Evolutionary conservation across 2,329 filamentous ascomycete species (phyloP), one percentile per base, ranked within the genome.

Genomic region (Trichoderma sp.): DNA sequence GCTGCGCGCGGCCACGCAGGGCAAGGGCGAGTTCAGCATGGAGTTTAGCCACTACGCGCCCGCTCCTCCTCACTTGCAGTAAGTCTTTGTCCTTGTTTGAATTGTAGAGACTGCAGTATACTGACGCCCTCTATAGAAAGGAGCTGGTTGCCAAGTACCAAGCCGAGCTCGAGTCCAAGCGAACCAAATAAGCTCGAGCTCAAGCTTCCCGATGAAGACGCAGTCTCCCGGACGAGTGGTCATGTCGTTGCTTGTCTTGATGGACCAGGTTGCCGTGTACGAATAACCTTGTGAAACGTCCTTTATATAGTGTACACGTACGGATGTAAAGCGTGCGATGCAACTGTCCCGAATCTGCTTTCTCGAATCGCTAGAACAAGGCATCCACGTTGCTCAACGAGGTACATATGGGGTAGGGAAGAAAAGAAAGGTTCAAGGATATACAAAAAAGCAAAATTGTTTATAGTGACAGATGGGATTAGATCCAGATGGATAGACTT

Each of bases 21-120:
- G 95, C 68, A 99, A 99, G 85, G 95, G 95, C 73, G 95, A 99
- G 81, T 99, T 97, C 76, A 90, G 86, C 73, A 98, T 99, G 95
- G 95, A 99, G 80, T 99, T 99, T 74, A 95, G 91, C 78, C 95
- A 98, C 81, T 99, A 99, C 74, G 88, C 91, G 60, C 84, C 92
- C 59, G 92, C 95, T 66, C 90, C 93, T 56, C 87, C 88, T 72
- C 93, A 98, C 75, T 77, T 98, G 77, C 95, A 99, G 90, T 91
- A 89, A 99, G 90, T 91, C 88, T 34, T 12, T 50, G 15, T 28
- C 28, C 30, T 9, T 14, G 14, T 30, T 39, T 14, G 34, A 39
- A 12, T 39, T 10, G 19, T 64, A 21, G 1, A 12, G 9, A 12
- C 7, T 14, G n/a, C 15, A 47, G 21, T 2, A 24, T 50, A 60